These are phyloP conservation scores for Cyphellophora attinorum DNA, from an alignment of 2,329 filamentous ascomycete genomes.

Conservation along the genomic window DNA sequence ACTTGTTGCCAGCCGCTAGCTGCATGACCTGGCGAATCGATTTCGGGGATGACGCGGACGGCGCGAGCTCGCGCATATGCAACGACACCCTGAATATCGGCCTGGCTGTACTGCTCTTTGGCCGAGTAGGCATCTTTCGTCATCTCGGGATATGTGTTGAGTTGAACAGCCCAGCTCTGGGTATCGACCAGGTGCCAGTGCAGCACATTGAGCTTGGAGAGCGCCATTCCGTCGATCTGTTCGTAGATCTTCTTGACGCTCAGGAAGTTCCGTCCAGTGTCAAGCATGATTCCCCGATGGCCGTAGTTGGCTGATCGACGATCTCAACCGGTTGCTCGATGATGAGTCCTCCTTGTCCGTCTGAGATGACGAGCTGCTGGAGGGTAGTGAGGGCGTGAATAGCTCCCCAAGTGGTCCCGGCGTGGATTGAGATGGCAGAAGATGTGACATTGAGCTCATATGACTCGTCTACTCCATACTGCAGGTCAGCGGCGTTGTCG, in stretches of 20 bases:
- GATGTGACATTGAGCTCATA: conserved; percentile 41
- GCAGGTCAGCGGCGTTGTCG: conserved; percentile 37
- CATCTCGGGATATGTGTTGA: conserved; percentile 42
- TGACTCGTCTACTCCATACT: conserved; percentile 50
- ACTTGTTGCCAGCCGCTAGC: conserved; percentile 47
- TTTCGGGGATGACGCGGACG: conserved; percentile 51
- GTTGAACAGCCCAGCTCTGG: conserved; percentile 47
- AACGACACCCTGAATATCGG: conserved; percentile 35
- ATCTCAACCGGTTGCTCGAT: conserved; percentile 46
- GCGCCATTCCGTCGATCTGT: conserved; percentile 45
- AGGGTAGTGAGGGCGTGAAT: conserved; percentile 49
- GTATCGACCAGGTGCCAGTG: conserved; percentile 49
- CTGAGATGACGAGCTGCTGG: conserved; percentile 45
- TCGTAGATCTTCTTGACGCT: conserved; percentile 41
- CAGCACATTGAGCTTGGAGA: conserved; percentile 48
- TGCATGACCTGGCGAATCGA: conserved; percentile 54
- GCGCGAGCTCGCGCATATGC: conserved; percentile 44
- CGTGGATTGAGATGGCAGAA: conserved; percentile 33
- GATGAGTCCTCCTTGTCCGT: conserved; percentile 34
- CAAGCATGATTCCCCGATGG: conserved; percentile 47
- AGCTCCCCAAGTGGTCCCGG: conserved; percentile 45
- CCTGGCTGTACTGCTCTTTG: conserved; percentile 36
- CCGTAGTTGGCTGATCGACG: conserved; percentile 42
- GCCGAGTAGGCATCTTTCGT: conserved; percentile 45
- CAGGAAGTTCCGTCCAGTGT: conserved; percentile 47